These are phyloP conservation scores for Chalaropsis ovoidea DNA, from an alignment of 2,329 filamentous ascomycete genomes.

Conservation along the genomic window DNA sequence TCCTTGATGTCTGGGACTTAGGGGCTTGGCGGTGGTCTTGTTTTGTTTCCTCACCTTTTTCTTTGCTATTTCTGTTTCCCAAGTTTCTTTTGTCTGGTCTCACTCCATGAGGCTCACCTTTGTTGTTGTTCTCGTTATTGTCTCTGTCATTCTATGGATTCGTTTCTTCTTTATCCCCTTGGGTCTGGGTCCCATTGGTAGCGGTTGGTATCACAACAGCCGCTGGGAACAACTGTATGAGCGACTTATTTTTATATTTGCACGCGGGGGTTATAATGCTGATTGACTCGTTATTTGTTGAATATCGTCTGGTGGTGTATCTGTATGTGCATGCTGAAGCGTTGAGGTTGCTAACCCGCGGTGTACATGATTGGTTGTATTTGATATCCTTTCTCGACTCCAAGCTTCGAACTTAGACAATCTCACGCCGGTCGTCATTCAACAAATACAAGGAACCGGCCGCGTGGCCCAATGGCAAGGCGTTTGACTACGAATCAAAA, in stretches of 20 bases:
- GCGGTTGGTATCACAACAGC: background rate
- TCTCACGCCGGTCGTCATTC: background rate
- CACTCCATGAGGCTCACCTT: background rate
- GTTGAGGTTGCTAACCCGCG: background rate
- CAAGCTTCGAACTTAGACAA: background rate
- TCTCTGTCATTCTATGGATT: background rate
- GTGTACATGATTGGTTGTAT: too few relatives aligned
- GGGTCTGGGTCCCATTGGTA: background rate
- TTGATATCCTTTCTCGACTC: too few relatives aligned
- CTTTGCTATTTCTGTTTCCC: background rate
- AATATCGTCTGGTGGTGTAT: background rate
- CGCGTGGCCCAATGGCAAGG: constrained; percentile 22
- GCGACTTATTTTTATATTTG: constrained; percentile 10
- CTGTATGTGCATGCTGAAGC: background rate
- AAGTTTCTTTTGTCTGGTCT: background rate
- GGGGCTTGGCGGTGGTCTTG: constrained; percentile 4
- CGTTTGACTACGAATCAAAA: constrained; percentile 22
- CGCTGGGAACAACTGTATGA: background rate
- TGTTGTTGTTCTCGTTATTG: background rate
- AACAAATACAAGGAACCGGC: constrained; percentile 9
- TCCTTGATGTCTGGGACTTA: constrained; percentile 10
- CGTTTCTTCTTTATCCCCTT: background rate
- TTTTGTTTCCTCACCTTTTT: constrained; percentile 3
- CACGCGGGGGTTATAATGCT: constrained; percentile 5
- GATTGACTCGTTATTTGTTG: constrained; percentile 1